Conservation (phyloP, 2,329 filamentous ascomycete species). For the Clathrospora elynae region DNA sequence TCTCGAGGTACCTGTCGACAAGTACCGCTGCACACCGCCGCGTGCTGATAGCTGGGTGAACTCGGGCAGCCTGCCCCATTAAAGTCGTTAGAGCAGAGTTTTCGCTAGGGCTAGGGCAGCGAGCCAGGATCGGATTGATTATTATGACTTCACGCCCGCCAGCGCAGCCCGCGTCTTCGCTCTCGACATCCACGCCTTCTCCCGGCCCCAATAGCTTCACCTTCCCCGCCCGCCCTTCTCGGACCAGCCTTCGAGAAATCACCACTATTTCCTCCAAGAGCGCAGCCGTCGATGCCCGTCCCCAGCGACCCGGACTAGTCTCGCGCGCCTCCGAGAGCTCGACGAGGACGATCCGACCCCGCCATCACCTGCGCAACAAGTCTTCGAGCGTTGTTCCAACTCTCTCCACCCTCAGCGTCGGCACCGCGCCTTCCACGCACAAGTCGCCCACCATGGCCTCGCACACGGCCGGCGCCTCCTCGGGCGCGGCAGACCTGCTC, state of each 20-base stretch:
- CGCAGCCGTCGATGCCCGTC: conserved; percentile 38
- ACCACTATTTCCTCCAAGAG: conserved; percentile 26
- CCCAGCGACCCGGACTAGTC: conserved; percentile 39
- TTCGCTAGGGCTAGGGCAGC: conserved; percentile 42
- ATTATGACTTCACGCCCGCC: conserved; percentile 44
- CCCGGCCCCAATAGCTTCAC: conserved; percentile 15
- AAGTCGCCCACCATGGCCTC: conserved; percentile 42
- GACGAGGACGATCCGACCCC: conserved; percentile 37
- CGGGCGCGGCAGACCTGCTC: conserved; percentile 61
- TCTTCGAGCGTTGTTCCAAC: conserved; percentile 53
- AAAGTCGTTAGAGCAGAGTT: conserved; percentile 41
- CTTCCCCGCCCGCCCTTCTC: conserved; percentile 22
- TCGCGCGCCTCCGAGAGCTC: conserved; percentile 39
- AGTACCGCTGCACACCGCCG: conserved; percentile 37
- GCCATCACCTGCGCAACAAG: conserved; percentile 44
- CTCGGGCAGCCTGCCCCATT: conserved; percentile 43
- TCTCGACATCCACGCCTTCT: conserved; percentile 15
- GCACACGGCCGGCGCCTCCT: conserved; percentile 50
- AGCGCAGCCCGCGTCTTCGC: conserved; percentile 28
- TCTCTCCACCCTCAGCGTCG: conserved; percentile 46
- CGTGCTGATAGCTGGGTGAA: conserved; percentile 27
- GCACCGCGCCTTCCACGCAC: conserved; percentile 36
- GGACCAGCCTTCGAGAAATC: conserved; percentile 20
- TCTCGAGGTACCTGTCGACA: conserved; percentile 21
- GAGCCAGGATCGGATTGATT: conserved; percentile 37